Evolutionary conservation across 129 eudicot species (phyloP).

Genomic region (Flaveria bidentis): DNA sequence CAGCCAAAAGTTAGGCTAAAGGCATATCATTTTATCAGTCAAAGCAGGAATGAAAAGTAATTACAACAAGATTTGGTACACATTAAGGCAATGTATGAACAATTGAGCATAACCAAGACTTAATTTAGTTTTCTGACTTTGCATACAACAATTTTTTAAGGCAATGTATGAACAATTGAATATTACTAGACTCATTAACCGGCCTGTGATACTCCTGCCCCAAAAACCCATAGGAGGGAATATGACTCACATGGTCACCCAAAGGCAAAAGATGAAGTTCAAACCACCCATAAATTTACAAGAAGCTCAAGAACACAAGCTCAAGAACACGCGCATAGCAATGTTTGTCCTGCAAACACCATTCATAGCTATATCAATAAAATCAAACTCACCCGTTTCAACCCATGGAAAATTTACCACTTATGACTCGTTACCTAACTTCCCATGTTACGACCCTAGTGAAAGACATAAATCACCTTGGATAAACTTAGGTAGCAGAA

Average conservation of each 20-base stretch:
- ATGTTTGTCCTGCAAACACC: constrained; percentile 59
- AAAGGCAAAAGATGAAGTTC: too few species aligned
- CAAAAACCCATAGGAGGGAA: too few species aligned
- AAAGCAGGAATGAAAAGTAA: background rate
- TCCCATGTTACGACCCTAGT: background rate
- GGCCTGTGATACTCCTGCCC: too few species aligned
- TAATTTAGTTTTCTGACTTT: too few species aligned
- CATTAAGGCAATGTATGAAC: background rate
- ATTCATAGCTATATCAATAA: background rate
- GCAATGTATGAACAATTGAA: too few species aligned
- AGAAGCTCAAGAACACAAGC: too few species aligned
- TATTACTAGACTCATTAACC: too few species aligned
- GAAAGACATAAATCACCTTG: constrained; percentile 43
- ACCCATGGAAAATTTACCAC: background rate
- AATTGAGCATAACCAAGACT: too few species aligned
- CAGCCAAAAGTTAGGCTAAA: too few species aligned
- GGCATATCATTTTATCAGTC: too few species aligned
- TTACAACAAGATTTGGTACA: constrained; percentile 1
- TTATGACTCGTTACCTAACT: background rate
- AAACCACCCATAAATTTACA: background rate
- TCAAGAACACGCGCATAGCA: constrained; percentile 37
- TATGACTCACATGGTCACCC: too few species aligned
- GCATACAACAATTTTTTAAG: too few species aligned
- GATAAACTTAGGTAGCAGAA: constrained; percentile 62
- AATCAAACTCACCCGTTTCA: background rate